Base-by-base conservation (phyloP, 176 grass and related monocot genomes). In the Puya raimondii region DNA sequence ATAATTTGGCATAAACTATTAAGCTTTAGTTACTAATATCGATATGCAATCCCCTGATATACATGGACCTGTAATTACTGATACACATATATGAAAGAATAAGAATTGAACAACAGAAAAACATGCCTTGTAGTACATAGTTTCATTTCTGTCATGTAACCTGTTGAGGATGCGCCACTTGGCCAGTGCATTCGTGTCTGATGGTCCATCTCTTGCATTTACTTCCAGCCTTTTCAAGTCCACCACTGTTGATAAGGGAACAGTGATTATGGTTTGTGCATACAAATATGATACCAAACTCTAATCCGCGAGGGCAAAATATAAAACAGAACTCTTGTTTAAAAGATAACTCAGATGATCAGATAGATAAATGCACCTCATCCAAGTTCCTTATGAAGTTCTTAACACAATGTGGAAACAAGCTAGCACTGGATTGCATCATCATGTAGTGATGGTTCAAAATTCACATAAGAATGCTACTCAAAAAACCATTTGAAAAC, bases 81-180 rank as follows among this genome's bases (percentile, higher is more conserved):
- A 61, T 76, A 61, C 23, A 51, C 53, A 67, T 22, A 14, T n/a
- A 64, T 57, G 63, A 18, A 64, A 69, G 63, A 74, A 64, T 65
- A 47, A 48, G 27, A 6, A 71, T 22, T 14, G 50, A 64, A 9
- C 53, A 68, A 53, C 75, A 23, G 48, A 72, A 27, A 73, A 61
- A 65, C 76, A 73, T 66, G 89, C 94, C 89, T 97, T 92, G 82
- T 97, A 90, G 78, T 90, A 97, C 94, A 97, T 90, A 56, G 90
- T 91, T 77, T 97, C 94, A 80, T 97, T 97, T 92, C 94, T 82
- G 82, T 92, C 94, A 64, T 97, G 89, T 58, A 92, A 87, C 69
- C 94, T 92, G 57, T 97, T 97, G 42, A 97, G 86, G 68, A 97
- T 91, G 61, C 94, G 94, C 89, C 94, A 97, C 83, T 97, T 92